Percentiles rank a stretch among this genome's conserved stretches.
Conservation (phyloP, 2,329 filamentous ascomycete genomes). For the Lasiodiplodia sp. region DNA sequence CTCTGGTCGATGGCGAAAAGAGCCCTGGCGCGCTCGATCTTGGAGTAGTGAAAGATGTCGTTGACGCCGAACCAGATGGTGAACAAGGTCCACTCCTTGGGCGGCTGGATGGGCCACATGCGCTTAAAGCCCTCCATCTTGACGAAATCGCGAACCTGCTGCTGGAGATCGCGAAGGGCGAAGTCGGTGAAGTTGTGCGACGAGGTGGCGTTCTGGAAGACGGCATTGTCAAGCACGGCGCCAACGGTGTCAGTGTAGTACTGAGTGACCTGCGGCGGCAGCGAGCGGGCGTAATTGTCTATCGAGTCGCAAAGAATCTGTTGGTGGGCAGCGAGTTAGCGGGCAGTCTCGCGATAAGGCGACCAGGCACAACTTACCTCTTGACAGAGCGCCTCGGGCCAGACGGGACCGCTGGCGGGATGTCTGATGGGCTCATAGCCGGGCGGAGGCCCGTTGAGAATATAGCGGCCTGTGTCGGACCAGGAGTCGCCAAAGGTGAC, state of each 20-base stretch:
- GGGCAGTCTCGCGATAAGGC: not conserved
- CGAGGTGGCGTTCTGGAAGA: slow-evolving; percentile 30
- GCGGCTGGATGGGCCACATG: slow-evolving; percentile 32
- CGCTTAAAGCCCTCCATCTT: slow-evolving; percentile 31
- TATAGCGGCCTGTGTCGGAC: slow-evolving; percentile 48
- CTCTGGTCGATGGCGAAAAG: slow-evolving; percentile 44
- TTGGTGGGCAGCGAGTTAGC: slow-evolving; percentile 35
- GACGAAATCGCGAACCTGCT: slow-evolving; percentile 31
- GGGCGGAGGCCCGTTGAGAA: slow-evolving; percentile 41
- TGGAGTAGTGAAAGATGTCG: slow-evolving; percentile 45
- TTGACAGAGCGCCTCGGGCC: slow-evolving; percentile 48
- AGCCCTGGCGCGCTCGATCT: slow-evolving; percentile 40
- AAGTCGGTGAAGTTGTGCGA: slow-evolving; percentile 32
- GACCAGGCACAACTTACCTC: slow-evolving; percentile 36
- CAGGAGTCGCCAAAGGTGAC: slow-evolving; percentile 51
- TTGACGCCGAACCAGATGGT: slow-evolving; percentile 48
- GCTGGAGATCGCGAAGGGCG: slow-evolving; percentile 31
- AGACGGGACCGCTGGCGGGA: slow-evolving; percentile 43
- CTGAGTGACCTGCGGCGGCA: slow-evolving; percentile 29
- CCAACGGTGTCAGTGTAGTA: slow-evolving; percentile 30
- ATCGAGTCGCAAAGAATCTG: slow-evolving; percentile 32
- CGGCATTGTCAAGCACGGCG: slow-evolving; percentile 30
- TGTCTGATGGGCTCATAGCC: slow-evolving; percentile 38
- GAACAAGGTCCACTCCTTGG: slow-evolving; percentile 43
- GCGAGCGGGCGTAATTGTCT: slow-evolving; percentile 31